These are phyloP conservation scores for Gelatoporia subvermispora DNA, from an alignment of 768 basidiomycete genomes.

Conservation along the genomic window DNA sequence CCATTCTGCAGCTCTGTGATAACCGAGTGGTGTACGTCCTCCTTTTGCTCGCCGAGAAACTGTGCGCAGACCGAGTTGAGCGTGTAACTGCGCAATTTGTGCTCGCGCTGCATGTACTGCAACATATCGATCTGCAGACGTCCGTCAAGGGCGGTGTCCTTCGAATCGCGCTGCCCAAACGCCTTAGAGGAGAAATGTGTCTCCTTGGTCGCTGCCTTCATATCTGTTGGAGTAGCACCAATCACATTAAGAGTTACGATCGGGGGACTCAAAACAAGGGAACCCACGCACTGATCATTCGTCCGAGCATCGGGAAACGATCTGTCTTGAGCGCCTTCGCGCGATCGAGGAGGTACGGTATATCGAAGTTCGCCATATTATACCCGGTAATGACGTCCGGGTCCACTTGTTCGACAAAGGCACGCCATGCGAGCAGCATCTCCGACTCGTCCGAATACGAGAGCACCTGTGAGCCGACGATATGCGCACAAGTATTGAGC, in stretches of 20 bases:
- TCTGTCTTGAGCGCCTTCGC: constrained; percentile 72
- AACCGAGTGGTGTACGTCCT: constrained; percentile 97
- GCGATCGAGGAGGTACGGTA: constrained; percentile 92
- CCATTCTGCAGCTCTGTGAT: constrained; percentile 98
- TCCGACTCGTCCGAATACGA: constrained; percentile 70
- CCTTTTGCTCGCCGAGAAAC: constrained; percentile 97
- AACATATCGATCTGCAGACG: constrained; percentile 93
- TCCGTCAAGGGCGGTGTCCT: constrained; percentile 87
- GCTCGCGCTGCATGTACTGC: constrained; percentile 97
- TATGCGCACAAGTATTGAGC: constrained; percentile 88
- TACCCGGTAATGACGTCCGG: constrained; percentile 97
- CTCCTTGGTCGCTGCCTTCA: constrained; percentile 77
- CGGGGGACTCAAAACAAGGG: not conserved
- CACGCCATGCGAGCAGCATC: constrained; percentile 80
- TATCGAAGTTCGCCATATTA: constrained; percentile 91
- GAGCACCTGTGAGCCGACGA: constrained; percentile 96
- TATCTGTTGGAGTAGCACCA: constrained; percentile 39
- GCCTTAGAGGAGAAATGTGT: constrained; percentile 99
- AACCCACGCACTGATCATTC: constrained; percentile 58
- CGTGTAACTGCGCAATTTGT: constrained; percentile 94
- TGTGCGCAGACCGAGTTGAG: constrained; percentile 97
- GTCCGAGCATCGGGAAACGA: constrained; percentile 24
- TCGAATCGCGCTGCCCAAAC: constrained; percentile 94
- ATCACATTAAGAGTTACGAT: not conserved
- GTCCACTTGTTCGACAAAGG: constrained; percentile 86